phyloP scores from a whole-genome alignment of 202 grass and related monocot genomes.

The Musa balbisiana region DNA sequence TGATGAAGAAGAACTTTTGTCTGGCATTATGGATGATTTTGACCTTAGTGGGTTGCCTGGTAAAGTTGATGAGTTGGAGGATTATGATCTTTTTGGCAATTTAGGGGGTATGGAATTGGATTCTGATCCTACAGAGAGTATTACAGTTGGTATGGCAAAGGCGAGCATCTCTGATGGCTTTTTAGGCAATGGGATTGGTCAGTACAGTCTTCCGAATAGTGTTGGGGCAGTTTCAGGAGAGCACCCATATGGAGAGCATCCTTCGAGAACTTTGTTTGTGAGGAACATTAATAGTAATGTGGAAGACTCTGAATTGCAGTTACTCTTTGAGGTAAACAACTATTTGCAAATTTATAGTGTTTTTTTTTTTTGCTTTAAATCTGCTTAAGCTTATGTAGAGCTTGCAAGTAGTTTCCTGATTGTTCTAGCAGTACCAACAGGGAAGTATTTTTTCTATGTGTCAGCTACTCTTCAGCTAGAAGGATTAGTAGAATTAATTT shows the following conservation, averaged over 20 bases:
- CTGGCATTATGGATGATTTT: neutral
- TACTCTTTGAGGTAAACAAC: neutral
- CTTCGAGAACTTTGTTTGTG: neutral
- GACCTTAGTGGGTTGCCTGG: neutral
- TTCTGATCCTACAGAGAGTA: neutral
- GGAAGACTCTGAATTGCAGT: neutral
- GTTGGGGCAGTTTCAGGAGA: neutral
- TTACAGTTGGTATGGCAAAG: neutral
- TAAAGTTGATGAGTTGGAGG: neutral
- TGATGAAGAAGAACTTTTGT: neutral
- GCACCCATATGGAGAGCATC: constrained; percentile 5
- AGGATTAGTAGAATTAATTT: too few relatives aligned
- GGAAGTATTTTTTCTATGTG: too few relatives aligned
- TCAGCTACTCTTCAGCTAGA: too few relatives aligned
- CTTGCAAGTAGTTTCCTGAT: too few relatives aligned
- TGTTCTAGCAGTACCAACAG: too few relatives aligned
- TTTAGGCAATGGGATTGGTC: neutral
- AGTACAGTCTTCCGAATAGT: neutral
- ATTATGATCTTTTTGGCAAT: constrained; percentile 3
- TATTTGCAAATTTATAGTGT: too few relatives aligned
- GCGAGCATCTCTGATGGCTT: neutral
- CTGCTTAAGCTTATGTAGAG: too few relatives aligned
- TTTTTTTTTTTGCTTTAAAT: too few relatives aligned
- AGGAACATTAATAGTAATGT: neutral
- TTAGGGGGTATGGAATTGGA: neutral